These are phyloP conservation scores for Blastocystis sp. DNA, from an alignment of 352 stramenopile species.

Conservation along the genomic window DNA sequence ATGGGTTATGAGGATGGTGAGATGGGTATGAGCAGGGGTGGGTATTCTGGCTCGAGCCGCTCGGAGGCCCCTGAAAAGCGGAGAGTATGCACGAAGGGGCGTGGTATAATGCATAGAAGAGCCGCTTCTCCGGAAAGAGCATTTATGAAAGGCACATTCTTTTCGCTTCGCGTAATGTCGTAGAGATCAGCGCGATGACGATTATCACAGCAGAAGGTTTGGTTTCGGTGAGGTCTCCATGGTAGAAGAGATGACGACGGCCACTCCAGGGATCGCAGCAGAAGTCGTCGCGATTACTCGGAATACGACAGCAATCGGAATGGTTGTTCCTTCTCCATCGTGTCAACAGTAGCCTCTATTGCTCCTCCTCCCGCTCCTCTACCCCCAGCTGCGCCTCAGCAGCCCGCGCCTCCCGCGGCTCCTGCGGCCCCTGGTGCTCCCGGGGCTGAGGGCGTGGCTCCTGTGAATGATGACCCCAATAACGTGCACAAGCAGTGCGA, in stretches of 20 bases:
- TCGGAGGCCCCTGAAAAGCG: background rate
- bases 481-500: constrained; percentile 66
- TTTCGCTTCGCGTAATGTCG: background rate
- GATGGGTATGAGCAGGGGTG: background rate
- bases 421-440: constrained; percentile 1
- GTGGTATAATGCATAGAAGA: constrained; percentile 30
- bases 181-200: constrained; percentile 27
- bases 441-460: background rate
- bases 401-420: background rate
- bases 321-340: too few relatives aligned
- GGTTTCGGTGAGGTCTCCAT: background rate
- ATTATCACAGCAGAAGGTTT: constrained; percentile 20
- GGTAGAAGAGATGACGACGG: constrained; percentile 7
- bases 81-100: background rate
- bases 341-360: too few relatives aligned
- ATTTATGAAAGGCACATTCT: constrained; percentile 23
- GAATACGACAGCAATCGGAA: too few relatives aligned
- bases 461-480: constrained; percentile 46
- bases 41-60: background rate
- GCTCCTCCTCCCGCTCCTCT: too few relatives aligned
- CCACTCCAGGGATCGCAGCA: constrained; percentile 24
- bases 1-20: constrained; percentile 64
- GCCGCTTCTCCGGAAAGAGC: constrained; percentile 35
- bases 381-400: background rate
- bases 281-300: constrained; percentile 12